phyloP scores from a whole-genome alignment of 2,329 filamentous ascomycete species.

The Mollisia scopiformis region DNA sequence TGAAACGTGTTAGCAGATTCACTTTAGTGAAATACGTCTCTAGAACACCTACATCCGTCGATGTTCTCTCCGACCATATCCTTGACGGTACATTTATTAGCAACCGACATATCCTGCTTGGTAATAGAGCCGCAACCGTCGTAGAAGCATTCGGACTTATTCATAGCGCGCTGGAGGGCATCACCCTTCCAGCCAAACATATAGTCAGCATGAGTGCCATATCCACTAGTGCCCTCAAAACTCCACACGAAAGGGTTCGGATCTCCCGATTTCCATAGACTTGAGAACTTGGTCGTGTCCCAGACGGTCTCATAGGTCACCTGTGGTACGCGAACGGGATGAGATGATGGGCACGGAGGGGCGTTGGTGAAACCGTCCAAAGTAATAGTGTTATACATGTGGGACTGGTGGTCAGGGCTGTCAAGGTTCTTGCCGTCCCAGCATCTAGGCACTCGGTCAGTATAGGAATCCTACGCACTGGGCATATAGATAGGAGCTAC shows the following conservation, averaged over 20 bases:
- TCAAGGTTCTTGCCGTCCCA: not conserved
- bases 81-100: slow-evolving; percentile 48
- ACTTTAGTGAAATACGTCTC: not conserved
- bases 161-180: slow-evolving; percentile 51
- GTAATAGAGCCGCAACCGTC: slow-evolving; percentile 49
- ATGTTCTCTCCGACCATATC: slow-evolving; percentile 52
- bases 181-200: slow-evolving; percentile 57
- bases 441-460: slow-evolving; percentile 6
- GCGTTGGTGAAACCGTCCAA: not conserved
- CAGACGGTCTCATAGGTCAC: not conserved
- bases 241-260: slow-evolving; percentile 9
- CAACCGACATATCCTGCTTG: slow-evolving; percentile 46
- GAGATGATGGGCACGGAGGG: not conserved
- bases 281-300: slow-evolving; percentile 1
- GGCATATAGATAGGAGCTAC: not conserved
- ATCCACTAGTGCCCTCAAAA: slow-evolving; percentile 44
- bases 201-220: slow-evolving; percentile 60
- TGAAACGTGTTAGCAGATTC: not conserved
- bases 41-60: slow-evolving; percentile 46
- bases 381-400: not conserved
- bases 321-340: not conserved
- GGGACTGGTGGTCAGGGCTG: slow-evolving; percentile 10
- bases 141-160: slow-evolving; percentile 41
- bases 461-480: not conserved
- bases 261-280: not conserved